Evolutionary conservation across 129 eudicot genomes (phyloP).

Genomic region (Pittosporum tobira): DNA sequence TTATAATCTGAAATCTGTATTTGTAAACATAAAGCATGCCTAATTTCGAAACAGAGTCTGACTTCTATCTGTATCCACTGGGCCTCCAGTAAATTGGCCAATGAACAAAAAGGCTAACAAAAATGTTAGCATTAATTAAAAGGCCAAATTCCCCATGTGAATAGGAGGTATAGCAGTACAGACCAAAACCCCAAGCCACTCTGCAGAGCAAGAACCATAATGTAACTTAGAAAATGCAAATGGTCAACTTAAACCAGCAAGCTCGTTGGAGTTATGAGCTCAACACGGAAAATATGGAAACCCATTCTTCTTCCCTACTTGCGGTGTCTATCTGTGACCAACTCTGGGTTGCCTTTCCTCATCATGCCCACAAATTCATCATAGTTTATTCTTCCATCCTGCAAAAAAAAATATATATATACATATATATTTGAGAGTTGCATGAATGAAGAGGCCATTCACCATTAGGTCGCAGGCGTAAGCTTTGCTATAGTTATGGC

Average conservation of each 20-base stretch:
- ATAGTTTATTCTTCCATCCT: conserved; percentile 90
- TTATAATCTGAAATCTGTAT: background rate
- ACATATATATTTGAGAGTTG: background rate
- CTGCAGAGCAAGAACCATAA: background rate
- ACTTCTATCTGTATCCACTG: background rate
- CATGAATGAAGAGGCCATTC: background rate
- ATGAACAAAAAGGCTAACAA: background rate
- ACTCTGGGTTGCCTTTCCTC: conserved; percentile 78
- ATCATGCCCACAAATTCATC: conserved; percentile 95
- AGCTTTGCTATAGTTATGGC: background rate
- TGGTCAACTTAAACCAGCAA: background rate
- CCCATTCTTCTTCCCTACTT: conserved; percentile 28
- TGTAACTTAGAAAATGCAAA: background rate
- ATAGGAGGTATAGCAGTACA: background rate
- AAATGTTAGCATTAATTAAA: background rate
- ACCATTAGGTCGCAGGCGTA: background rate
- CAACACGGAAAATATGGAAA: background rate
- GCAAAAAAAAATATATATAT: too few relatives aligned
- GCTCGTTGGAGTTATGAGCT: background rate
- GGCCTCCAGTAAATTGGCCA: background rate
- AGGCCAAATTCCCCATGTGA: background rate
- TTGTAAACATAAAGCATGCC: background rate
- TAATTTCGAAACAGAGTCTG: background rate
- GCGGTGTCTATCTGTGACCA: conserved; percentile 52
- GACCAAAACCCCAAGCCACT: background rate